Evolutionary conservation across 2,329 filamentous ascomycete species (phyloP), one percentile per base, ranked within the genome.

Genomic region (Emergomyces africanus): DNA sequence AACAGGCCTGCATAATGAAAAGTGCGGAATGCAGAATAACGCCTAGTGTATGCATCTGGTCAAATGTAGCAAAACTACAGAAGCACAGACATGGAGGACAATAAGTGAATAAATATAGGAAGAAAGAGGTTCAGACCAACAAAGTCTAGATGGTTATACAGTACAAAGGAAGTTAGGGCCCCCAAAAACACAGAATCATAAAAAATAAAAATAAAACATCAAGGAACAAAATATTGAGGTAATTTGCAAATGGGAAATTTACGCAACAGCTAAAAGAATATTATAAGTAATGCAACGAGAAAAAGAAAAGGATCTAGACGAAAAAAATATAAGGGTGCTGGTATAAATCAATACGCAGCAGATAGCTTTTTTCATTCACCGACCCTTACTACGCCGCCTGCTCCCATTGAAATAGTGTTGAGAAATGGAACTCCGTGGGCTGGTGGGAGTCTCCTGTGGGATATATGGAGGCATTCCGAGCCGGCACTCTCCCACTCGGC

Each of bases 401-500:
- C 20, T 33, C 20, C 20, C 37, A 39, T 53, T 58, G 46, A 62
- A 63, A 50, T 61, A 63, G 50, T 69, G 67, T 53, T 70, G 68
- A 28, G 71, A 73, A 51, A 72, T 60, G 10, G 71, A 74, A 58
- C 68, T 70, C 56, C 71, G 68, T 55, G 73, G 72, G 42, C 67
- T 70, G 18, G 62, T 69, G 62, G 66, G 71, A 61, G 62, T 65
- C n/a, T 67, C 64, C 9, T 61, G 20, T n/a, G 65, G 66, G 41
- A 69, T 59, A 35, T 57, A 62, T 8, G 61, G 59, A 54, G 75
- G 69, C 64, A 82, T 73, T 8, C 78, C 79, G 57, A 83, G 69
- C 60, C 75, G 76, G 57, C 88, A 83, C 74, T 97, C 92, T 57
- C 94, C 95, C 1, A 97, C 86, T 42, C 91, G 81, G 65, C 86